Percentiles rank a stretch among this genome's conserved stretches.
Evolutionary conservation across 495 filamentous ascomycete genomes (phyloP).

Genomic region (Hypoxylon trugodes): DNA sequence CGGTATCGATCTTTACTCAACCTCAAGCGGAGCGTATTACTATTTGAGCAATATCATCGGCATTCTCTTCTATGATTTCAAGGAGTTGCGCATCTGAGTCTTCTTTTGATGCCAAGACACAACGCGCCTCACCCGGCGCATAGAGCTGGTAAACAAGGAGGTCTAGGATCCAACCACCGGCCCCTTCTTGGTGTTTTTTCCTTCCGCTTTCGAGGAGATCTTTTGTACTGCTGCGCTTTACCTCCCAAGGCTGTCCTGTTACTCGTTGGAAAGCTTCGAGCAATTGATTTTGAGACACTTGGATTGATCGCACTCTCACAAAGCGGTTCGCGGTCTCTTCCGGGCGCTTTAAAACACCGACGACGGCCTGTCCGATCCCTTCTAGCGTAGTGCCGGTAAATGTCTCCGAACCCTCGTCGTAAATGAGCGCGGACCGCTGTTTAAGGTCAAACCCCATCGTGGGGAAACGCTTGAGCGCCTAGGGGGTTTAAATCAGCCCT

Average conservation of each 20-base stretch:
- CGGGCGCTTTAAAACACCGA: constrained; percentile 50
- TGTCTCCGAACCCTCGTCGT: constrained; percentile 53
- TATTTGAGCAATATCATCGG: constrained; percentile 23
- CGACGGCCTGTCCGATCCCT: constrained; percentile 54
- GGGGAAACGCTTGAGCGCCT: constrained; percentile 38
- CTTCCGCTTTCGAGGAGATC: constrained; percentile 42
- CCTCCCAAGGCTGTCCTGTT: constrained; percentile 42
- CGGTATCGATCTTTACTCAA: background rate
- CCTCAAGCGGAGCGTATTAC: background rate
- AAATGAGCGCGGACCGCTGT: constrained; percentile 49
- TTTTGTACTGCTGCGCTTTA: constrained; percentile 41
- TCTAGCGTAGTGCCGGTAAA: constrained; percentile 56
- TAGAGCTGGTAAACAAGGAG: constrained; percentile 41
- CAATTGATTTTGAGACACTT: constrained; percentile 52
- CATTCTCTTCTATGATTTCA: constrained; percentile 31
- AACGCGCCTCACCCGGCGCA: constrained; percentile 34
- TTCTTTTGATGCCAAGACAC: constrained; percentile 34
- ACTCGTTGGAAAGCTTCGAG: constrained; percentile 50
- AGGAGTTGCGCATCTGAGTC: constrained; percentile 35
- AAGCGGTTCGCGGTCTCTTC: constrained; percentile 56
- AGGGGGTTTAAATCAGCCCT: constrained; percentile 1
- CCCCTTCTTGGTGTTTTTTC: constrained; percentile 26
- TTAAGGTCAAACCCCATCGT: constrained; percentile 52
- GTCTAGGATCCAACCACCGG: constrained; percentile 32
- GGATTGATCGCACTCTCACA: constrained; percentile 53